These are phyloP conservation scores for Carex myosuroides DNA, from an alignment of 176 grass and related monocot species.

Conservation along the genomic window DNA sequence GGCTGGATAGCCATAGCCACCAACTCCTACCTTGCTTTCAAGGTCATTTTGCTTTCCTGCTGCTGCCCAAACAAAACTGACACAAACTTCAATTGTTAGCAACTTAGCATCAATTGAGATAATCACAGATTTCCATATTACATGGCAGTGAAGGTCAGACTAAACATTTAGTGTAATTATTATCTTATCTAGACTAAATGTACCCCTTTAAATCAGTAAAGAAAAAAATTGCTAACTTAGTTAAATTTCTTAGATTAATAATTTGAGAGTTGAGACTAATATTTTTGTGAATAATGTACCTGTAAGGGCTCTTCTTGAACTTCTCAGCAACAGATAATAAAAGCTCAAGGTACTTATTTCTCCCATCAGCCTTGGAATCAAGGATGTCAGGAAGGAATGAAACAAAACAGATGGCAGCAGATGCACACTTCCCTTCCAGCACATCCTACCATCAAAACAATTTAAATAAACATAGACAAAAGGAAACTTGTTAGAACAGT, in stretches of 20 bases:
- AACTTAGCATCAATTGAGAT: background rate
- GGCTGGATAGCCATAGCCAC: constrained; percentile 93
- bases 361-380: constrained; percentile 96
- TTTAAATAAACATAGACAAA: background rate
- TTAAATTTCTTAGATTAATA: background rate
- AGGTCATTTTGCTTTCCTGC: constrained; percentile 84
- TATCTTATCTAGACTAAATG: background rate
- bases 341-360: constrained; percentile 81
- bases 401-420: constrained; percentile 97
- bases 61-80: constrained; percentile 82
- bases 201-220: background rate
- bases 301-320: constrained; percentile 94
- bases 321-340: constrained; percentile 83
- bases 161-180: background rate
- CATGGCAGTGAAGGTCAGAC: background rate
- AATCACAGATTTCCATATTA: background rate
- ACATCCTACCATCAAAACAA: constrained; percentile 45
- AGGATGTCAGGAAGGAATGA: constrained; percentile 98
- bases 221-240: background rate
- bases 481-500: background rate
- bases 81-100: background rate
- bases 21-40: constrained; percentile 85
- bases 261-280: constrained; percentile 1
- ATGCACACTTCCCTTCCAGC: constrained; percentile 91
- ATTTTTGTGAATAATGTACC: constrained; percentile 30